Evolutionary conservation across 768 basidiomycete genomes (phyloP), one percentile per base, ranked within the genome.

Genomic region (Suillus subluteus): DNA sequence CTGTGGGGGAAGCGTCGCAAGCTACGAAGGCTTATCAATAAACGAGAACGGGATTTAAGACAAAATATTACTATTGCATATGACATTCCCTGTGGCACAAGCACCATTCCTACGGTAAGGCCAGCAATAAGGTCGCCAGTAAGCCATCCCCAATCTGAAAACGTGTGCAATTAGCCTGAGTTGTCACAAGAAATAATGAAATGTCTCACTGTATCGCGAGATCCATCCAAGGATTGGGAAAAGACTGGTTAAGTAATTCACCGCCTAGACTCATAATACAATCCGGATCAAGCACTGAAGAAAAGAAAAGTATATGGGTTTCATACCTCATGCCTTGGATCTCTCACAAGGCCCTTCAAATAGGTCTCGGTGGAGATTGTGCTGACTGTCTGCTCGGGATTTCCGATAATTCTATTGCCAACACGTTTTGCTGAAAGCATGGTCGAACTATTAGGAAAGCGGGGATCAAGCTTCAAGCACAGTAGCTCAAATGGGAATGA

Each of bases 31-130:
- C 32, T 62, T 12, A 32, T 61, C 26, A 61, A 32, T 18, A 6
- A 43, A 58, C 41, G 35, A 40, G 16, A 32, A 37, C 46, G 2
- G 12, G 32, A 54, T 5, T 15, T 41, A 21, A 21, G 18, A 66
- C 35, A 6, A 35, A 64, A 30, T 63, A 64, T 23, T 76, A 91
- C 91, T 79, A 84, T 82, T 35, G 93, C 93, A 72, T 95, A 97
- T 1, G 94, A 96, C 90, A 96, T 92, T 66, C 90, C 85, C 79
- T 99, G 97, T 0, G 97, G 97, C 7, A 99, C 95, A 58, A 98
- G 82, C 13, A 99, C 97, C 72, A 98, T 90, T 35, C 97, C 97
- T 68, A 99, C 95, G 0, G 97, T 98, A 48, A 99, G 76, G 64
- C 91, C 95, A 67, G 96, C 95, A 72, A 98, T 88, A 23, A 97